A percentile compares a stretch with the other conserved stretches of the same genome.
These are phyloP conservation scores for Hygrophorus pudorinus DNA, from an alignment of 768 basidiomycete species.

Conservation along the genomic window DNA sequence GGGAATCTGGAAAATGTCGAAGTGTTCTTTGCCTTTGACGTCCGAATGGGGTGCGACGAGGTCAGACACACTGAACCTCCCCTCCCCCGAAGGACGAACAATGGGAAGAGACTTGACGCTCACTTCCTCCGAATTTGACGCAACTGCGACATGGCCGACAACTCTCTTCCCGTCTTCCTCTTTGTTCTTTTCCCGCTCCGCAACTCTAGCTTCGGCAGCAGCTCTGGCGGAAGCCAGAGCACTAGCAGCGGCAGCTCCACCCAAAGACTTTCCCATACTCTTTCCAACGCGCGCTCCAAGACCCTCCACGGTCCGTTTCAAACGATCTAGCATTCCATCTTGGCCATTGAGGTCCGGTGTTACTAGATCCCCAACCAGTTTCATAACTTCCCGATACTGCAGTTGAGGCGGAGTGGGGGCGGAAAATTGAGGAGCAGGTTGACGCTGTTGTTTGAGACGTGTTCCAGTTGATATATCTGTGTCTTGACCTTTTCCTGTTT, in stretches of 20 bases:
- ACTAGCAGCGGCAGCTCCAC: slow-evolving; percentile 39
- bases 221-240: slow-evolving; percentile 62
- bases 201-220: slow-evolving; percentile 60
- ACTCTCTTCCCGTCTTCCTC: slow-evolving; percentile 17
- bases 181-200: slow-evolving; percentile 48
- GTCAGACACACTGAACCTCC: slow-evolving; percentile 48
- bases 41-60: slow-evolving; percentile 37
- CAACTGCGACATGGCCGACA: no score
- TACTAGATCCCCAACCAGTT: not conserved
- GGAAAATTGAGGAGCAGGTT: not conserved
- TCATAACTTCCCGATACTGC: no score
- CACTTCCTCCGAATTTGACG: no score
- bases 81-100: no score
- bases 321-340: slow-evolving; percentile 48
- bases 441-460: not conserved
- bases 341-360: slow-evolving; percentile 8
- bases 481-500: not conserved
- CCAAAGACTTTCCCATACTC: slow-evolving; percentile 52
- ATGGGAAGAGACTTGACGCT: no score
- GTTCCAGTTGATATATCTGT: not conserved
- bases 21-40: slow-evolving; percentile 23
- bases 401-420: not conserved
- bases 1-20: slow-evolving; percentile 18
- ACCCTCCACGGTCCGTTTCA: slow-evolving; percentile 66
- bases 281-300: slow-evolving; percentile 50